Evolutionary conservation across 495 filamentous ascomycete genomes (phyloP), one percentile per base, ranked within the genome.

Genomic region (Thermochaetoides thermophila): DNA sequence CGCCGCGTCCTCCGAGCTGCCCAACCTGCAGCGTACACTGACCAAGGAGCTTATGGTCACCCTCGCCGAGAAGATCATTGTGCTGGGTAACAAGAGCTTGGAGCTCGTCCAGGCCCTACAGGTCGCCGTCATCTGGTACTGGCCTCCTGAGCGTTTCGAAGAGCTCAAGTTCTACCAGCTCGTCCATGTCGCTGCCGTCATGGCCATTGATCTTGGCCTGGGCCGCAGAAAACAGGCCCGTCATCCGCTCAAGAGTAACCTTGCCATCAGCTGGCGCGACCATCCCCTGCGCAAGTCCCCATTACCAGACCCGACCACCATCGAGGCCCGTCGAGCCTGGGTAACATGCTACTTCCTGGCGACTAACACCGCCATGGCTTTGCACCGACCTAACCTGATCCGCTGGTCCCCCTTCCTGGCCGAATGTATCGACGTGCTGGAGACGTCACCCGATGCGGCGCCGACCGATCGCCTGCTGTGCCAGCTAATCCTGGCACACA

Each of bases 161-260:
- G 81, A 94, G 55, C 66, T 89, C 42, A 91, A 89, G 46, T 93
- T 87, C 49, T 91, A 91, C 52, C 81, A 87, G 55, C 62, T 91
- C 33, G 74, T 82, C 17, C 81, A 94, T 45, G 69, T 86, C 32
- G 82, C 84, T 5, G 79, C 82, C 20, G 62, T 80, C 23, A 78
- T 95, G 73, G 81, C 75, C 9, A 74, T 95, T 44, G 89, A 97
- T 48, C 66, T 95, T 25, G 86, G 85, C 0, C 67, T 96, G 19
- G 76, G 82, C 6, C 66, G 61, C 45, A 59, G 58, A 45, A 59
- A 60, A 31, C 49, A 58, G 40, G 45, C 48, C 7, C 45, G 52
- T 43, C 45, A 54, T 16, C 52, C 49, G 15, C 37, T 51, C 20
- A 53, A 48, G 17, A 52, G 44, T 35, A 58, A 59, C 40, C 49